These are phyloP conservation scores for Aureobasidium sp. DNA, from an alignment of 2,329 filamentous ascomycete genomes.

Conservation along the genomic window DNA sequence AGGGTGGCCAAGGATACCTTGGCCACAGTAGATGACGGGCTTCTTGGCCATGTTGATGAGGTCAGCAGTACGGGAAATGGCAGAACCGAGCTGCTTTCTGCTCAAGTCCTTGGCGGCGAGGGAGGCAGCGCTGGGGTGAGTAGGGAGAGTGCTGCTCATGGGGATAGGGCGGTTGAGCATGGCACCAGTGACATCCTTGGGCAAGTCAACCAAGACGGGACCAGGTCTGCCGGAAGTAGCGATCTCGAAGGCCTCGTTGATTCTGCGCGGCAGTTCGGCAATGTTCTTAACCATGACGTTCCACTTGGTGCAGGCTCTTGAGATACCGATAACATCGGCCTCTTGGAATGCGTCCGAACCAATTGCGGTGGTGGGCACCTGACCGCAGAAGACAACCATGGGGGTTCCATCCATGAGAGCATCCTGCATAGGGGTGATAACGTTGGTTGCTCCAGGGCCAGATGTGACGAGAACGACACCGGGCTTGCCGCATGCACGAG, in stretches of 20 bases:
- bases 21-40: slow-evolving; percentile 89
- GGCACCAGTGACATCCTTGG: slow-evolving; percentile 90
- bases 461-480: slow-evolving; percentile 96
- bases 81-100: slow-evolving; percentile 61
- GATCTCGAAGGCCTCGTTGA: slow-evolving; percentile 98
- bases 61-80: slow-evolving; percentile 67
- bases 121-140: slow-evolving; percentile 78
- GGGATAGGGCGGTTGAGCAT: slow-evolving; percentile 79
- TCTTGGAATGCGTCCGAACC: slow-evolving; percentile 97
- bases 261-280: slow-evolving; percentile 82
- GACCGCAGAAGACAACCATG: slow-evolving; percentile 90
- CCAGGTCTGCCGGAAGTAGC: slow-evolving; percentile 89
- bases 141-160: slow-evolving; percentile 61
- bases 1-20: slow-evolving; percentile 73
- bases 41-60: slow-evolving; percentile 87
- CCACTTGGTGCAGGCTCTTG: slow-evolving; percentile 94
- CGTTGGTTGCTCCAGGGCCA: slow-evolving; percentile 91
- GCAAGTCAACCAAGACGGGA: slow-evolving; percentile 89
- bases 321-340: slow-evolving; percentile 89
- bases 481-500: slow-evolving; percentile 83
- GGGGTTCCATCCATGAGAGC: slow-evolving; percentile 92
- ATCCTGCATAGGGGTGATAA: slow-evolving; percentile 93
- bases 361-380: slow-evolving; percentile 83
- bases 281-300: slow-evolving; percentile 98
- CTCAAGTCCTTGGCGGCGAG: slow-evolving; percentile 67